Evolutionary conservation across 2,329 filamentous ascomycete species (phyloP), one percentile per base, ranked within the genome.

Genomic region (Aspergillus sp.): DNA sequence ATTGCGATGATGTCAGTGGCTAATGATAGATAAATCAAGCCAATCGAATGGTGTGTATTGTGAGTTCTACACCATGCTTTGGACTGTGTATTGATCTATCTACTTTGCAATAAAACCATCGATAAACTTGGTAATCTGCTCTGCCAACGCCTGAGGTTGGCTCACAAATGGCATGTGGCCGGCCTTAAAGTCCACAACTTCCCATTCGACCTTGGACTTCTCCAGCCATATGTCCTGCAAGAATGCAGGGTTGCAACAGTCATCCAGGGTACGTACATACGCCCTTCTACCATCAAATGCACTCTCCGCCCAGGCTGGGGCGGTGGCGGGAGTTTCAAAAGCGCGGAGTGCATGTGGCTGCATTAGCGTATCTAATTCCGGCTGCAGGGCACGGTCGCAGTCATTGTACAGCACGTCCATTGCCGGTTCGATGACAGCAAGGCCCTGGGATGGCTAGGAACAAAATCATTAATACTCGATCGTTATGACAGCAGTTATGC

Each of bases 181-280:
- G 7, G 56, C 30, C 56, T 58, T 53, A n/a, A 58, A 58, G 13
- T 58, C 56, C 56, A 58, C 56, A 13, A 58, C 56, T 3, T 58
- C 49, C 56, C 56, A 58, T 21, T 53, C 27, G 15, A 58, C 56
- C 56, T 58, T 58, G 27, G 56, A 58, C 39, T 58, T 58, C 39
- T 53, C 56, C 56, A 58, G 13, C 56, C 56, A 58, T 15, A 48
- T 23, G 39, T 58, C 49, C 56, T 58, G 56, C 56, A 58, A 53
- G 1, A 39, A 53, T 5, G 38, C 42, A 38, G 56, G 56, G 25
- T 58, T 58, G 15, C 48, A 58, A 30, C 56, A 53, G 39, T 58
- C 56, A 19, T 58, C 56, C 19, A 58, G 19, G 0, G 56, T 48
- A 2, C 56, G 56, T 27, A 58, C 56, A 58, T 58, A 58, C 27